Base-by-base conservation (phyloP, 441 rosid species). In the Geranium incanum region DNA sequence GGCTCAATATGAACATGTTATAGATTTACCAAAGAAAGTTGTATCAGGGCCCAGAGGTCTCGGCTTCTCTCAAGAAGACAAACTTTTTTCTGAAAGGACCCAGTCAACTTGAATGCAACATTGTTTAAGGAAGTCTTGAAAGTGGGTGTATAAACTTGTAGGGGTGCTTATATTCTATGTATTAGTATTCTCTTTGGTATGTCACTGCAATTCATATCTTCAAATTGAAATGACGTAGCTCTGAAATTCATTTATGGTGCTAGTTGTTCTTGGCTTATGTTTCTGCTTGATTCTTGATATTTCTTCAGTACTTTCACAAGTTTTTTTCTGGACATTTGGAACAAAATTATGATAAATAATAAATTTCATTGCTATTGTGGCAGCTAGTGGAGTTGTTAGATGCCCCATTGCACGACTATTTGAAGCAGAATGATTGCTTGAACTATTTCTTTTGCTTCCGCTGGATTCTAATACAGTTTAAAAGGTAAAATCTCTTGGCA, bases 371-470 rank as follows among this genome's bases (percentile, higher is more conserved):
- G 64, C 79, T 43, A 50, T 75, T 71, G 70, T 75, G 68, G 74
- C 92, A 95, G 99, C 82, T 93, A 79, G 98, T 93, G 84, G 98
- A 95, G 83, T 86, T 91, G 79, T 84, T 95, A 67, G 99, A 95
- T 70, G 70, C 72, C 76, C 99, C 98, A 5, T 80, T 95, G 85
- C 96, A 93, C 71, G 84, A 86, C 81, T 91, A 95, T 82, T 91
- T 93, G 75, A 83, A 81, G 88, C 91, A 91, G 87, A 91, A 88
- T 66, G 98, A 95, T 67, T 95, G 99, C 84, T 85, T 95, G 89
- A 95, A 93, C 84, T 95, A 88, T 80, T 95, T 95, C 95, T 93
- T 95, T 81, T 95, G 99, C 79, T 95, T 95, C 85, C 99, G 98
- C 82, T 95, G 99, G 99, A 74, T 91, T 78, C 85, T 95, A 43